Base-by-base conservation (phyloP, 2,329 filamentous ascomycete species). In the Cercospora sp. region DNA sequence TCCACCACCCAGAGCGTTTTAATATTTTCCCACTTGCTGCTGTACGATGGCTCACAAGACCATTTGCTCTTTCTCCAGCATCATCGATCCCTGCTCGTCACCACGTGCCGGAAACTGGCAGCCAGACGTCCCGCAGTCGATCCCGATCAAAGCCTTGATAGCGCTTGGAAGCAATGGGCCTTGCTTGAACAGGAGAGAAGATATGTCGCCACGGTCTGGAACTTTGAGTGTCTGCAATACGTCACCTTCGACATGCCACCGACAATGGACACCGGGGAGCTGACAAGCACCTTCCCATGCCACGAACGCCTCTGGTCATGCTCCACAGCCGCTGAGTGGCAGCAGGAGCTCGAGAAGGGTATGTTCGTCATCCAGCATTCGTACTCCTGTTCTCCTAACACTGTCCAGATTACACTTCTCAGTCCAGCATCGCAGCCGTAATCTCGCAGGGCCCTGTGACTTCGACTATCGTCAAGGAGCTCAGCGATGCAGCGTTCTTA, bases 171-270 rank as follows among this genome's bases (percentile, higher is more conserved):
- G 26, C 61, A 63, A 34, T 63, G 61, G 61, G 40, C 26, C 24
- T 40, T 61, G 37, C 21, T 34, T n/a, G 63, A 66, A 28, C 63
- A 66, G 32, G 63, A 66, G 40, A 57, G 63, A 13, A 53, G 63
- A 61, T 66, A 61, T 37, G 49, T 66, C 3, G 58, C 57, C 26
- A 30, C 58, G 9, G 37, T 51, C 26, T 66, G 63, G 63, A 34
- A 51, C 30, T 66, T 66, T 18, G 63, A 66, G 18, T 66, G 63
- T 5, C 40, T 66, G 43, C 57, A 51, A 37, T 66, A 66, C 34
- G 55, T 66, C 6, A 60, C 55, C n/a, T 66, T 60, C n/a, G 63
- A 60, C n/a, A 59, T 66, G 55, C 63, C 63, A n/a, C 63, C 63
- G 9, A 37, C 43, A 24, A 34, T 66, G 63, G 45, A 59, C n/a